Percentiles rank a stretch among this genome's conserved stretches.
phyloP scores from a whole-genome alignment of 176 grass and related monocot genomes.

The Musa acuminata region DNA sequence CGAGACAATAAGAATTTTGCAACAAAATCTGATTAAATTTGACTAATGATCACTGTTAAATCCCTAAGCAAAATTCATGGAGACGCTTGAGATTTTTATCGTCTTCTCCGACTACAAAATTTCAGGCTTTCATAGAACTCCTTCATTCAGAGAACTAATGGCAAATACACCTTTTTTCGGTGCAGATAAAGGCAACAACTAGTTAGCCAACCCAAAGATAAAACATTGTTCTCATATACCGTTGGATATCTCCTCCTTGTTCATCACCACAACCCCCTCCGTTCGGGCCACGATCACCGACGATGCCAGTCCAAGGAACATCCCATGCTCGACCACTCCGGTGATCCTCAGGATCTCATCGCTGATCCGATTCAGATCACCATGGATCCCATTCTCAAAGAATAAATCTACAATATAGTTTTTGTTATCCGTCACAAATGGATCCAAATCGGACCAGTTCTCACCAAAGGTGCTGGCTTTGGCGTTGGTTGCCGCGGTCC shows the following conservation, averaged over 20 bases:
- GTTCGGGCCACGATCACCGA: not conserved
- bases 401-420: slow-evolving; percentile 8
- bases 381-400: slow-evolving; percentile 5
- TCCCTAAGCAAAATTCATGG: not conserved
- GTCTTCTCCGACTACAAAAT: not conserved
- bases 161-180: not conserved
- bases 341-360: slow-evolving; percentile 1
- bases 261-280: not conserved
- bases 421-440: slow-evolving; percentile 7
- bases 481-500: not conserved
- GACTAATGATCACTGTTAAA: not conserved
- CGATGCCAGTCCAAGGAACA: not conserved
- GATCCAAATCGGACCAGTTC: not conserved
- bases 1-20: not conserved
- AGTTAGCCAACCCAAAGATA: not conserved
- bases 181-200: not conserved
- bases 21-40: not conserved
- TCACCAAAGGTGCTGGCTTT: not conserved
- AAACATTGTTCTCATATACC: not conserved
- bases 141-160: not conserved
- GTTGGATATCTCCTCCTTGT: not conserved
- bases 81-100: not conserved
- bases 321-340: slow-evolving; percentile 8
- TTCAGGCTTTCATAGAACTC: not conserved
- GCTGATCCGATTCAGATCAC: not conserved